Percentiles rank a stretch among this genome's conserved stretches.
phyloP scores from a whole-genome alignment of 2,329 filamentous ascomycete genomes.

The Albophoma yamanashiensis region DNA sequence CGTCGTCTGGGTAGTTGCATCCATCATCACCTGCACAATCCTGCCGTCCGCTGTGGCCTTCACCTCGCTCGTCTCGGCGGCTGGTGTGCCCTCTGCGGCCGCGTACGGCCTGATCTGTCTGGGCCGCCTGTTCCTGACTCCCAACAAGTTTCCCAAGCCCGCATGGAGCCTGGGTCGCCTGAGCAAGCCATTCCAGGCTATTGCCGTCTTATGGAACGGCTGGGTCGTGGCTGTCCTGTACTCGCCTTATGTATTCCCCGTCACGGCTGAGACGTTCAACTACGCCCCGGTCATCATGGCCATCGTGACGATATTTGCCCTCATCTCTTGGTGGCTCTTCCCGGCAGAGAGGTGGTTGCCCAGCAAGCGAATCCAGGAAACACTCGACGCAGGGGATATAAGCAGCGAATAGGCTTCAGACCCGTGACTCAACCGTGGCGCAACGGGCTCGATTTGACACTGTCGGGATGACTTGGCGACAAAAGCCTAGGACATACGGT shows the following conservation, averaged over 20 bases:
- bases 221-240: constrained; percentile 38
- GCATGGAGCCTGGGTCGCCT: constrained; percentile 32
- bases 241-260: constrained; percentile 33
- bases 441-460: not conserved
- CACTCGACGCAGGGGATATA: not conserved
- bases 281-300: constrained; percentile 42
- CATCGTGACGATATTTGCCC: constrained; percentile 28
- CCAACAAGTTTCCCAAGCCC: constrained; percentile 28
- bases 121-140: constrained; percentile 34
- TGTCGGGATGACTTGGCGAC: not conserved
- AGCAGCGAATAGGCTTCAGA: not conserved
- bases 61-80: constrained; percentile 41
- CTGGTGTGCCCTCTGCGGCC: constrained; percentile 39
- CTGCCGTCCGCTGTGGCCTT: constrained; percentile 43
- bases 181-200: constrained; percentile 35
- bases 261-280: constrained; percentile 29
- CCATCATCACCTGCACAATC: constrained; percentile 47
- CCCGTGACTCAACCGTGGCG: not conserved
- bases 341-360: not conserved
- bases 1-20: constrained; percentile 43
- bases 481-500: not conserved
- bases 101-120: constrained; percentile 41
- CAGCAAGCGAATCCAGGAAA: not conserved
- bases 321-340: constrained; percentile 11
- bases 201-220: constrained; percentile 36